Base-by-base conservation (phyloP, 306 rosid species). In the Pyrus bretschneideri region DNA sequence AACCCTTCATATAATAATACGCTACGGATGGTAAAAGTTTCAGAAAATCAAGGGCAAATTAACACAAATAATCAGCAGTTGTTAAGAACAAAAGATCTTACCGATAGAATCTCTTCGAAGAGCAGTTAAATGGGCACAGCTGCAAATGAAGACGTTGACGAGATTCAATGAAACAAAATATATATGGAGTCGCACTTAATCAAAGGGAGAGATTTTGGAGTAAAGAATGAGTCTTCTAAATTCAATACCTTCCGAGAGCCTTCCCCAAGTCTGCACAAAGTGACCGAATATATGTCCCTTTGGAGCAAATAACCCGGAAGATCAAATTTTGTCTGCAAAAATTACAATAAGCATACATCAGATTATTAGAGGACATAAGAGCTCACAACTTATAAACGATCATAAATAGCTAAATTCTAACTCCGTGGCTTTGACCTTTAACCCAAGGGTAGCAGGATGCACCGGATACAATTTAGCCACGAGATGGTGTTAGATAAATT, bases 101-200 rank as follows among this genome's bases (percentile, higher is more conserved):
- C 98, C 98, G 17, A 92, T 94, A 70, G 97, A 89, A 76, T 94
- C 98, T 87, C 98, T 85, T 70, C 97, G 87, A 61, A 95, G 96
- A 57, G 98, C 96, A 71, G 93, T 95, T 77, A 94, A 84, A 89
- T 94, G 98, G 68, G 97, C 95, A 72, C 96, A 91, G 72, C 97
- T 94, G 91, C 87, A 84, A 79, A 79, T 67, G 70, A 67, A 57
- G 57, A 71, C 44, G 2, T 2, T 40, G 10, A 40, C 0, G 44
- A 40, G 44, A 40, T 40, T 40, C 11, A 40, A 40, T 8, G 3
- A 40, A 8, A 40, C 11, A 8, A 38, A 40, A 1, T 3, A 19
- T 27, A 14, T 33, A 1, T n/a, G 12, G 44, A 40, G 14, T 70
- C 27, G 0, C 19, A 68, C 25, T 9, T 30, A 42, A 21, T 68